phyloP scores from a whole-genome alignment of 208 protist species.

The Lotmaria passim region DNA sequence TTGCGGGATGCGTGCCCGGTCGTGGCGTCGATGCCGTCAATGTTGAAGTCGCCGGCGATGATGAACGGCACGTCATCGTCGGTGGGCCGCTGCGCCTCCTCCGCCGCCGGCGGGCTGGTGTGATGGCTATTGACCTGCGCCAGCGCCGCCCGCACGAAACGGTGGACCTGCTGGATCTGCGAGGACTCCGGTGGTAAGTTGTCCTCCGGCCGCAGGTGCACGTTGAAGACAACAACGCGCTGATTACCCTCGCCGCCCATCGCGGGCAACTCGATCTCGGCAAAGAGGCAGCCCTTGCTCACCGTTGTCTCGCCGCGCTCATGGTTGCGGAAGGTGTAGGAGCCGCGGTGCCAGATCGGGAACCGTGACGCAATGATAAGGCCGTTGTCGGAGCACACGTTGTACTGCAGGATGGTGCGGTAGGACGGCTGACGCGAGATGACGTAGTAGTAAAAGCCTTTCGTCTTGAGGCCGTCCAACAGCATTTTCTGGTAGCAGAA shows the following conservation, averaged over 20 bases:
- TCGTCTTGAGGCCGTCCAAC: conserved; percentile 70
- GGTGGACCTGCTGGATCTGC: conserved; percentile 79
- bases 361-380: conserved; percentile 88
- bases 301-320: conserved; percentile 46
- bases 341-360: conserved; percentile 80
- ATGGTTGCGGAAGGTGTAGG: conserved; percentile 79
- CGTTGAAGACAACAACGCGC: conserved; percentile 82
- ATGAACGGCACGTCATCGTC: conserved; percentile 59
- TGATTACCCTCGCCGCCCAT: conserved; percentile 23
- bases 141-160: conserved; percentile 72
- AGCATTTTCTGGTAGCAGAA: conserved; percentile 81
- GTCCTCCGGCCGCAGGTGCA: conserved; percentile 82
- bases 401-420: conserved; percentile 77
- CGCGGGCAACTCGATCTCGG: conserved; percentile 77
- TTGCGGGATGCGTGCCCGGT: conserved; percentile 50
- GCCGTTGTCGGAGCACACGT: conserved; percentile 83
- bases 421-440: conserved; percentile 87
- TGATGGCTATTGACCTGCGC: conserved; percentile 45
- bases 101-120: background rate
- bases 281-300: conserved; percentile 83
- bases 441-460: conserved; percentile 85
- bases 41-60: conserved; percentile 86
- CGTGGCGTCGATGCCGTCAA: conserved; percentile 70
- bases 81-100: background rate
- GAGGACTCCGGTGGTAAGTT: conserved; percentile 49